Evolutionary conservation across 352 stramenopile species (phyloP), one percentile per base, ranked within the genome.

Genomic region (Phytophthora constricta): DNA sequence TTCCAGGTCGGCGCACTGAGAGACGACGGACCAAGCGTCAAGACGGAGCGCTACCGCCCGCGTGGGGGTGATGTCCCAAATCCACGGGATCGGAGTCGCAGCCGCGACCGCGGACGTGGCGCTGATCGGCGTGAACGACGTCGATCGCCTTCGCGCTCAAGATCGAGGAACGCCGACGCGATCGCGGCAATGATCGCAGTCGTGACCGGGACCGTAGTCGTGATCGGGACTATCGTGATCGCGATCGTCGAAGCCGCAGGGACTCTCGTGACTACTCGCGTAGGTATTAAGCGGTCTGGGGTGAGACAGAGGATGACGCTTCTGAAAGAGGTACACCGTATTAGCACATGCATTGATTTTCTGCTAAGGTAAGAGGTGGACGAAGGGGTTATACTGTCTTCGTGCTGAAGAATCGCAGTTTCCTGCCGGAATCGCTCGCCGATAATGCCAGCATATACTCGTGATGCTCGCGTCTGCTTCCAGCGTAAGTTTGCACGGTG

Each of bases 211-310:
- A 84, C 46, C 79, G 80, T 25, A 70, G 58, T 34, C 62, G 72
- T 39, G 69, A 79, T 20, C 43, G 62, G 25, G 41, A 65, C 33
- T 47, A 47, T 17, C 60, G 60, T 5, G 58, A 68, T 43, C 77
- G 77, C 23, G 80, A 90, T 46, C 80, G 77, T 22, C 69, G 75
- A 20, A 74, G 79, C 55, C 84, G 78, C 60, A 76, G 77, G 23
- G 79, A 88, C 41, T 84, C 82, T 43, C 68, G 74, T 9, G 79
- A 87, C 54, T 71, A 70, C 28, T 74, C 58, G n/a, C 78, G 78
- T 65, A 68, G 76, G 26, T 77, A 80, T 51, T 77, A 52, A 67
- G 41, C 37, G 13, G 23, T 22, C n/a, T 34, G 27, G 48, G 28
- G 17, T 3, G 25, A 41, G 11, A 7, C 11, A 45, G 37, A 19